A percentile compares a stretch with the other conserved stretches of the same genome.
These are phyloP conservation scores for Wallacemonas collosoma DNA, from an alignment of 208 protist species.

Conservation along the genomic window DNA sequence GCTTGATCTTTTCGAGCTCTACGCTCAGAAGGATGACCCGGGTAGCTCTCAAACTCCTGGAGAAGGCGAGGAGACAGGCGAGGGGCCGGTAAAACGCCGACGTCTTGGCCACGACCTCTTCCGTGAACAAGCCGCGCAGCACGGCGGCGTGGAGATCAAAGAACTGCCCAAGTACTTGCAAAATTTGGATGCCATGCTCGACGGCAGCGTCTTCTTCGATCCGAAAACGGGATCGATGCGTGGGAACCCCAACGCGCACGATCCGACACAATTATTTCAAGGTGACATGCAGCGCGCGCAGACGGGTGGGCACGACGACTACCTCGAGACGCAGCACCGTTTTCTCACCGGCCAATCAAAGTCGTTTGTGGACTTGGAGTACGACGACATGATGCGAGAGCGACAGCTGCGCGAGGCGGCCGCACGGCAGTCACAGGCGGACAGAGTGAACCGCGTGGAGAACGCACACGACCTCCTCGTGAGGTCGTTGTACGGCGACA, in stretches of 20 bases:
- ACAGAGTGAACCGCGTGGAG: slow-evolving; percentile 14
- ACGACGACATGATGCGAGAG: slow-evolving; percentile 56
- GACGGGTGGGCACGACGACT: slow-evolving; percentile 74
- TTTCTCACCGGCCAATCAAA: slow-evolving; percentile 77
- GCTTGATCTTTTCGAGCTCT: slow-evolving; percentile 52
- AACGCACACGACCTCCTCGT: slow-evolving; percentile 49
- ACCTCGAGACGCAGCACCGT: slow-evolving; percentile 79
- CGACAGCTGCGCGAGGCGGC: slow-evolving; percentile 2
- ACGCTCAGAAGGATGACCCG: slow-evolving; percentile 21
- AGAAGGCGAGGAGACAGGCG: slow-evolving; percentile 7
- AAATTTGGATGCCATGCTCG: slow-evolving; percentile 62
- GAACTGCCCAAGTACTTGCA: slow-evolving; percentile 87
- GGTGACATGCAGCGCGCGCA: slow-evolving; percentile 81
- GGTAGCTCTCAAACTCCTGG: neutral
- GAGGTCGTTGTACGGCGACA: slow-evolving; percentile 56
- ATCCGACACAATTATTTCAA: slow-evolving; percentile 64
- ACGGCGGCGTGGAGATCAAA: slow-evolving; percentile 76
- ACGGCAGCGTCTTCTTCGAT: slow-evolving; percentile 70
- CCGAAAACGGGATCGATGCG: slow-evolving; percentile 88
- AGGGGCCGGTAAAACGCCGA: slow-evolving; percentile 5
- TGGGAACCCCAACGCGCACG: slow-evolving; percentile 79
- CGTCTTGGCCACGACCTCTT: slow-evolving; percentile 46
- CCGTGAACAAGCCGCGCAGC: slow-evolving; percentile 51
- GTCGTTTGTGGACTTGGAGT: slow-evolving; percentile 86
- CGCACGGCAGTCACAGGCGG: slow-evolving; percentile 7